Base-by-base conservation (phyloP, 2,329 filamentous ascomycete genomes). In the Microcera coccophila region DNA sequence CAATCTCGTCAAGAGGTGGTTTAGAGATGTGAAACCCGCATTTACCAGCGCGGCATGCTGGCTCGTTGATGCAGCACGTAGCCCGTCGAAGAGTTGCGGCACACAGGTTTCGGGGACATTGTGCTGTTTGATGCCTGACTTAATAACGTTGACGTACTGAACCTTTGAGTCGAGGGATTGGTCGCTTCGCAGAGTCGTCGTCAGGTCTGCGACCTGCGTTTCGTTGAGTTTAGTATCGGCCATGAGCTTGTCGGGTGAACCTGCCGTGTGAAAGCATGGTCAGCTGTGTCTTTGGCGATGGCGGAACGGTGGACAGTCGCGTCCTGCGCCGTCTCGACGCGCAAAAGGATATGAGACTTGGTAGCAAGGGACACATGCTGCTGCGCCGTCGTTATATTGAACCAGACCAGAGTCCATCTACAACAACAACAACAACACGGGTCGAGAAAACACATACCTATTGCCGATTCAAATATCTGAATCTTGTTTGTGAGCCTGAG, bases 51-150 rank as follows among this genome's bases (percentile, higher is more conserved):
- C 79, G 33, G 84, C 84, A 59, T 94, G 86, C 57, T 87, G 84
- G 32, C 87, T 87, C 41, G 75, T 72, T 53, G 91, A 85, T 47
- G 88, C 86, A 40, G 82, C 70, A 50, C 85, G 84, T 58, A 94
- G 75, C 50, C 84, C 87, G 48, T 96, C 89, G 67, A 95, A 94
- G 50, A 95, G 80, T 44, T 80, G 74, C 19, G 80, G 69, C 55
- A 94, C 78, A 57, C 76, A 79, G 41, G 69, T 67, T 53, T 94
- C 88, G 47, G 89, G 88, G 35, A 95, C 87, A 70, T 90, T 90
- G 63, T 87, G 85, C 66, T 95, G 90, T 67, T 95, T 95, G 74
- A 95, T 95, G 63, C 82, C 80, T 33, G 87, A 90, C 69, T 95
- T 95, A 67, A 90, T 73, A 58, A 73, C 75, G 46, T 82, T 87